Evolutionary conservation across 2,329 filamentous ascomycete genomes (phyloP).

Genomic region (Arthrinium phaeospermum): DNA sequence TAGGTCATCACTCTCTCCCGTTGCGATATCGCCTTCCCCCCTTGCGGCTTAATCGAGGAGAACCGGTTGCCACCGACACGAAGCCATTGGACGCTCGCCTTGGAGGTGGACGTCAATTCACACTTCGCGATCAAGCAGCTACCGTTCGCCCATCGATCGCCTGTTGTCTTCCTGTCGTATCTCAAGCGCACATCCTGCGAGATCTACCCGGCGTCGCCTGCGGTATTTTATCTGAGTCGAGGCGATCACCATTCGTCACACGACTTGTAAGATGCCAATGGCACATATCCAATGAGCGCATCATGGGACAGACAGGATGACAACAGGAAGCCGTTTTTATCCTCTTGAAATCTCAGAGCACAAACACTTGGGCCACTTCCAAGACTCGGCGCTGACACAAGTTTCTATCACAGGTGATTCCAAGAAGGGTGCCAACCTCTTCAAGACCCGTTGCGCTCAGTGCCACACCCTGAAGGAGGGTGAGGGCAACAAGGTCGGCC

Average conservation of each 20-base stretch:
- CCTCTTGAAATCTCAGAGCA: neutral
- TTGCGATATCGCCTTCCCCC: conserved; percentile 26
- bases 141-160: neutral
- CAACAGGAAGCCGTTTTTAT: neutral
- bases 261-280: neutral
- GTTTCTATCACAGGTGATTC: conserved; percentile 69
- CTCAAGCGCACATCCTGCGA: neutral
- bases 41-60: conserved; percentile 1
- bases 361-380: neutral
- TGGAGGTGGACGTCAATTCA: neutral
- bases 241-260: neutral
- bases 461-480: conserved; percentile 94
- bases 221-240: neutral
- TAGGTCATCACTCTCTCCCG: conserved; percentile 40
- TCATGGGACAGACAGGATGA: neutral
- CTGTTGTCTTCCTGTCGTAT: neutral
- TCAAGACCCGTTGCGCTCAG: conserved; percentile 98
- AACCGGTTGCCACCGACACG: conserved; percentile 9
- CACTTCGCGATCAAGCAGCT: conserved; percentile 9
- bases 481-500: conserved; percentile 97
- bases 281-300: neutral
- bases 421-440: conserved; percentile 97
- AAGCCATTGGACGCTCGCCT: conserved; percentile 35
- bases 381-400: neutral
- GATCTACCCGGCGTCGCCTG: neutral